phyloP scores from a whole-genome alignment of 768 basidiomycete genomes.

The Favolaschia claudopus region DNA sequence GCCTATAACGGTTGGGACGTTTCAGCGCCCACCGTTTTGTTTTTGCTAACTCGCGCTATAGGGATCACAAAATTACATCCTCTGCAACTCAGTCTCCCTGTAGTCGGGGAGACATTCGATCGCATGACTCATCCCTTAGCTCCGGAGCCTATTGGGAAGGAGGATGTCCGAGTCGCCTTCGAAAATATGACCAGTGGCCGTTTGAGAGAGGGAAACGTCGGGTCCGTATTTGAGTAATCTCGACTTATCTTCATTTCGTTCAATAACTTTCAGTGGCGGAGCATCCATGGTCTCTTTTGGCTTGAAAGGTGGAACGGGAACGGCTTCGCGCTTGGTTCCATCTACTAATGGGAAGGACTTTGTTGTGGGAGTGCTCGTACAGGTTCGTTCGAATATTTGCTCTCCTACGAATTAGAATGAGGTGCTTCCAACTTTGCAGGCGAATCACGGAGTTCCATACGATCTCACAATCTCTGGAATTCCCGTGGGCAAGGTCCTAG shows the following conservation, averaged over 20 bases:
- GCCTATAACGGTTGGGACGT: constrained; percentile 2
- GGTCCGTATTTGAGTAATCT: constrained; percentile 1
- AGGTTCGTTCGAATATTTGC: neutral
- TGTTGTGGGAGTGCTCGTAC: constrained; percentile 22
- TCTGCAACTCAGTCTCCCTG: neutral
- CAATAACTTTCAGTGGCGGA: constrained; percentile 12
- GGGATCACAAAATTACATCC: constrained; percentile 1
- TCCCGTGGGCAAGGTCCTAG: constrained; percentile 8
- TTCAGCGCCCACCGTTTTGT: neutral
- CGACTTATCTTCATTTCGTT: neutral
- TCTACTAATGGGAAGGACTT: constrained; percentile 6
- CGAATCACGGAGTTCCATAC: constrained; percentile 22
- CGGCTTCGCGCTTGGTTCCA: constrained; percentile 23
- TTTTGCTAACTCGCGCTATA: neutral
- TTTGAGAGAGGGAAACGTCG: constrained; percentile 24
- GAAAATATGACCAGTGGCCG: constrained; percentile 11
- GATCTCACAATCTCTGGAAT: constrained; percentile 22
- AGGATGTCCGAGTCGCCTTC: neutral
- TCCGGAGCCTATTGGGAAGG: neutral
- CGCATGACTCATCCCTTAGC: constrained; percentile 24
- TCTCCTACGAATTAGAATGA: too few relatives aligned
- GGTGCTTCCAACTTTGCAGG: too few relatives aligned
- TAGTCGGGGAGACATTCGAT: constrained; percentile 25
- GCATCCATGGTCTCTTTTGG: constrained; percentile 27
- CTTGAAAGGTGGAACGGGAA: constrained; percentile 25